Evolutionary conservation across 805 yeast species (phyloP).

Genomic region (Schwanniomyces vanrijiae): DNA sequence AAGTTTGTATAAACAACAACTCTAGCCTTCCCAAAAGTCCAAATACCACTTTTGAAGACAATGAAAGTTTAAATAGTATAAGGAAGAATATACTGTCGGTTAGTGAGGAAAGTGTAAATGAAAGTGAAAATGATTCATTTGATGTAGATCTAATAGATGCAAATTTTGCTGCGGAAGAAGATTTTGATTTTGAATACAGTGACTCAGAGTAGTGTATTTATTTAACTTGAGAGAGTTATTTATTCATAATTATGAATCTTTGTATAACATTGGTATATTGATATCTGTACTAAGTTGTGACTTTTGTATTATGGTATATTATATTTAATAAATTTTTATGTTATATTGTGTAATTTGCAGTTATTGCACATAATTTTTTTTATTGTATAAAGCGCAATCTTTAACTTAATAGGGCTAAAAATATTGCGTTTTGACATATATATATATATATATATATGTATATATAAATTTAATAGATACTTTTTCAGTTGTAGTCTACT

Average conservation of each 20-base stretch:
- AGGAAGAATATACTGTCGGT: too few relatives aligned
- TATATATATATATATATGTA: too few relatives aligned
- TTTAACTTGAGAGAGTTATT: not conserved
- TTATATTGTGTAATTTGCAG: too few relatives aligned
- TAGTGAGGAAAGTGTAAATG: not conserved
- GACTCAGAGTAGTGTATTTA: conserved; percentile 14
- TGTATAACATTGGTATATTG: not conserved
- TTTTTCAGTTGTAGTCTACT: not conserved
- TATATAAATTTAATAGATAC: too few relatives aligned
- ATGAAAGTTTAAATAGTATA: too few relatives aligned
- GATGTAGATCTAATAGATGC: not conserved
- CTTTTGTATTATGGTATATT: not conserved
- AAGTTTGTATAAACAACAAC: too few relatives aligned
- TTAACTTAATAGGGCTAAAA: not conserved
- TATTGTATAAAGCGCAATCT: not conserved
- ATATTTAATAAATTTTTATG: too few relatives aligned
- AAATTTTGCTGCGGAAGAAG: conserved; percentile 14
- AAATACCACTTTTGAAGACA: not conserved
- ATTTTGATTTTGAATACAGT: conserved; percentile 48
- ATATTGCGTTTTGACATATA: not conserved
- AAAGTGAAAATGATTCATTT: not conserved
- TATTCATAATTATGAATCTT: not conserved
- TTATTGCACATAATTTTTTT: not conserved
- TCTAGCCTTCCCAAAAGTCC: too few relatives aligned
- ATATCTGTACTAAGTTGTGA: not conserved